Base-by-base conservation (phyloP, 2,329 filamentous ascomycete species). In the Hypoxylon sp. region DNA sequence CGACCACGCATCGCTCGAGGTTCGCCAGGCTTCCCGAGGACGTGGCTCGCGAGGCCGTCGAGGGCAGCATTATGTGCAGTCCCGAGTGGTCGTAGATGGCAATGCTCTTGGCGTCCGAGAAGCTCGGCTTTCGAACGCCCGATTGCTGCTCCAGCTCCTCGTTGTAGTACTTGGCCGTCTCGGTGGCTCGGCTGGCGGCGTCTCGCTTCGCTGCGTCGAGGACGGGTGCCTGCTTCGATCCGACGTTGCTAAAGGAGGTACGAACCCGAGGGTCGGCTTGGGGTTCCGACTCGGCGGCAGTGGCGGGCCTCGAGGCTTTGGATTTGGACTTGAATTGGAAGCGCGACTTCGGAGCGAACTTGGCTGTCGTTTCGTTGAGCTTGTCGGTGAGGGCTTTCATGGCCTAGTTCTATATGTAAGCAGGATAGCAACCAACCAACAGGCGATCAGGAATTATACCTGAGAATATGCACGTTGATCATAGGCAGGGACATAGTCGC, bases 401-500 rank as follows among this genome's bases (percentile, higher is more conserved):
- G 15, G 89, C 83, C 84, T 91, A 63, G 7, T 5, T 15, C 7
- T 26, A 29, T 7, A 11, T 57, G 30, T 64, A 41, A 43, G 51
- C 47, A 53, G 36, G 20, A 16, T 9, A n/a, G 19, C 21, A 8
- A 12, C 5, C 3, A 3, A 41, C 23, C 20, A 27, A 19, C 6
- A 16, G 26, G 8, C 2, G 9, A 7, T 17, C 5, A 5, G 29
- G 26, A 2, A 13, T 40, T 19, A 45, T 72, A 91, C 90, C 74
- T 92, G 86, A 31, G 87, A 83, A 67, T 96, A 97, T 16, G 88
- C 87, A 62, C 90, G 84, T 69, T 94, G 90, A 65, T 97, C 94
- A 68, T 97, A 95, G 5, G 91, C 85, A 2, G 94, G 91, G 11
- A 96, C 83, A 61, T 87, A 91, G 47, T 87, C 86, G 1, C 88